phyloP scores from a whole-genome alignment of 2,329 filamentous ascomycete species.

The Calonectria ilicicola region DNA sequence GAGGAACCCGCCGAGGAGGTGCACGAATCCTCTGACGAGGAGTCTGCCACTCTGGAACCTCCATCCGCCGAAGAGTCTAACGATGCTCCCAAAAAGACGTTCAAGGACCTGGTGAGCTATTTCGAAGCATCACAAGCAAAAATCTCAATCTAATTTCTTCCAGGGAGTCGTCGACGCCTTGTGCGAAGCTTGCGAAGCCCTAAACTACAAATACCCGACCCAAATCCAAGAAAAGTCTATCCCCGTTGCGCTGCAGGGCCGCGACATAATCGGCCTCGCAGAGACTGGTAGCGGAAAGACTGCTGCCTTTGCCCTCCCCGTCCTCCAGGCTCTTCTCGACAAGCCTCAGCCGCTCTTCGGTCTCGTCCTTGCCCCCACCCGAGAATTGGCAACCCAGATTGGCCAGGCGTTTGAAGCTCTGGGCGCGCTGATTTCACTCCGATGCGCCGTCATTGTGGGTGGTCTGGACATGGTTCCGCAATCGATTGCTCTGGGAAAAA shows the following conservation, averaged over 20 bases:
- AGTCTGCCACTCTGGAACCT: conserved; percentile 50
- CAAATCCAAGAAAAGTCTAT: conserved; percentile 91
- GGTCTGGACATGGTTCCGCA: conserved; percentile 97
- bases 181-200: conserved; percentile 85
- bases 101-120: conserved; percentile 71
- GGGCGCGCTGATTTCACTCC: conserved; percentile 87
- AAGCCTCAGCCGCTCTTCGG: conserved; percentile 88
- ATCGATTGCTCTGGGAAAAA: conserved; percentile 91
- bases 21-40: conserved; percentile 41
- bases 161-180: conserved; percentile 87
- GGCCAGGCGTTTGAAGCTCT: conserved; percentile 88
- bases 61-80: conserved; percentile 47
- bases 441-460: conserved; percentile 88
- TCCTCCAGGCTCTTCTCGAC: conserved; percentile 90
- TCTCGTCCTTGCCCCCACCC: conserved; percentile 91
- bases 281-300: conserved; percentile 98
- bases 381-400: conserved; percentile 94
- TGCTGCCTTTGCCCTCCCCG: conserved; percentile 92
- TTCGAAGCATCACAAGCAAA: background rate
- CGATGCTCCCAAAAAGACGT: conserved; percentile 70
- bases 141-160: background rate
- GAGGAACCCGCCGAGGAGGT: conserved; percentile 27
- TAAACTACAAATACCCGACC: conserved; percentile 88
- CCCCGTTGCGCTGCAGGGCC: conserved; percentile 80
- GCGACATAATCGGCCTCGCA: conserved; percentile 92